Base-by-base conservation (phyloP, 2,329 filamentous ascomycete species). In the Stagonosporopsis cucurbitacearum region DNA sequence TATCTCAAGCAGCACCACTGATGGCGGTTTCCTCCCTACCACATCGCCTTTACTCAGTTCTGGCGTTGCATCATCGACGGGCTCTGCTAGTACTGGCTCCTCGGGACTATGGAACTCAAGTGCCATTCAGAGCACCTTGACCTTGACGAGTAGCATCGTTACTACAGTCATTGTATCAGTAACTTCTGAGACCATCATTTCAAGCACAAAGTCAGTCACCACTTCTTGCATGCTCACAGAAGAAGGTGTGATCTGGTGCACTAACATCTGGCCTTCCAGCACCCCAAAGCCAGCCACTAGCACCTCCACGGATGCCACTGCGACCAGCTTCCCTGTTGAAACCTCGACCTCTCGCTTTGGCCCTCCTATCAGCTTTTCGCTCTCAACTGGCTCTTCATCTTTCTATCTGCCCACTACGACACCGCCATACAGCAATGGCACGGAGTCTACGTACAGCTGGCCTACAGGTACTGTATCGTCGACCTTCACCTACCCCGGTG, bases 221-320 rank as follows among this genome's bases (percentile, higher is more conserved):
- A 49, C 43, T 23, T 23, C 32, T 11, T 57, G 43, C 37, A 39
- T 13, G 22, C 22, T 28, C 23, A 50, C 19, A 15, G 45, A 36
- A 20, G 25, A 51, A 35, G 44, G 47, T 8, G 19, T 46, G 19
- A 43, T 57, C 19, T 22, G 19, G 7, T 47, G 40, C 26, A 55
- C 53, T 61, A 22, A 65, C 37, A 11, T 42, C 15, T 19, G 28
- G 4, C 33, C 30, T 25, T 33, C 30, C 17, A 64, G 58, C 30
- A 33, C 42, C n/a, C 45, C 23, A 8, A 22, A 19, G 9, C 35
- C 56, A 25, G 39, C 47, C 23, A 58, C 55, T 19, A 40, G 47
- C 19, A 67, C 63, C 12, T 59, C 46, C 22, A 67, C 63, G 1
- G 65, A 64, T 11, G 65, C 57, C 25, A 63, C 60, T 22, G 51